Conservation (phyloP, 371 early-diverging fungal genomes). For the Batkoa obscura region DNA sequence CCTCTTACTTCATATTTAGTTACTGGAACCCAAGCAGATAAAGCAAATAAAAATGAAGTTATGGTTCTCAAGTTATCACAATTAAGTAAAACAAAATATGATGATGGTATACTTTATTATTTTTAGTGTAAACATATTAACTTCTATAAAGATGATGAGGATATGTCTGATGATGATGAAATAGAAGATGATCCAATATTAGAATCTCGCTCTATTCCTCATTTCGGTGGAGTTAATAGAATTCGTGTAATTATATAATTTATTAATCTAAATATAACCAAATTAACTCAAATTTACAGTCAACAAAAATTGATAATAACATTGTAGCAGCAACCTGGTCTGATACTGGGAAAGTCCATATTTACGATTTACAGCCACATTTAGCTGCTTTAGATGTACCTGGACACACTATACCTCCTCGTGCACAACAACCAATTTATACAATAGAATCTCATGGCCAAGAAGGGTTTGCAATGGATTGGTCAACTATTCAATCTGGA, state of each 20-base stretch:
- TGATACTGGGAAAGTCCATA: conserved; percentile 81
- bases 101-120: conserved; percentile 26
- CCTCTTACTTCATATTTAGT: conserved; percentile 82
- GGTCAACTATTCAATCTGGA: conserved; percentile 51
- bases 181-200: conserved; percentile 74
- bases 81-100: conserved; percentile 74
- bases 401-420: conserved; percentile 37
- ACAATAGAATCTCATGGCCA: conserved; percentile 58
- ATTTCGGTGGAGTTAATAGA: conserved; percentile 84
- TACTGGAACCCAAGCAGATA: conserved; percentile 87
- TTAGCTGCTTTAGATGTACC: conserved; percentile 61
- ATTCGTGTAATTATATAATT: conserved; percentile 30
- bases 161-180: conserved; percentile 53
- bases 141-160: conserved; percentile 17
- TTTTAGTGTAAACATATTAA: not conserved
- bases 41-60: conserved; percentile 65
- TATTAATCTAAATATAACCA: not conserved
- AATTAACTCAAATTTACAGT: conserved; percentile 47
- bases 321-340: conserved; percentile 81
- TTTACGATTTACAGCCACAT: conserved; percentile 63
- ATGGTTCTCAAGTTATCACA: conserved; percentile 85
- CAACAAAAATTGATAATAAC: no score
- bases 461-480: conserved; percentile 93
- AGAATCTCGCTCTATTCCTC: conserved; percentile 59
- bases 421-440: conserved; percentile 47